These are phyloP conservation scores for Pythium brachiatum DNA, from an alignment of 352 stramenopile species.

Conservation along the genomic window DNA sequence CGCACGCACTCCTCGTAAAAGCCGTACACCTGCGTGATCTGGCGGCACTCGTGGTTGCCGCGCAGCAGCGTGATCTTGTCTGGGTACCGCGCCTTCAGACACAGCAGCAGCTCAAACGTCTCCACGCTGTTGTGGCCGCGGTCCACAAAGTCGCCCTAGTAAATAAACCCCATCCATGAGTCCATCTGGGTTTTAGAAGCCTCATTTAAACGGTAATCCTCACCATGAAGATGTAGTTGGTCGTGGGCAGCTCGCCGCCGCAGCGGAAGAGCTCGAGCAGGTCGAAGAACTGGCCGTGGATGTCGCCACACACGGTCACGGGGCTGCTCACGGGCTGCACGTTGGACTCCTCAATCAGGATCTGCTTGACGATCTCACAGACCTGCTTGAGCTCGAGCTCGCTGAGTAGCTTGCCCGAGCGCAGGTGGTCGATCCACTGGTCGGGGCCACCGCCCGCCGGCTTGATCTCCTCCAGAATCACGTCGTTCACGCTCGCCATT, in stretches of 20 bases:
- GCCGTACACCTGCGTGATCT: constrained; percentile 97
- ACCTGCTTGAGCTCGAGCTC: constrained; percentile 89
- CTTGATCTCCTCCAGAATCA: constrained; percentile 50
- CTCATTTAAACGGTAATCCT: no score
- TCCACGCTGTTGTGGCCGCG: constrained; percentile 89
- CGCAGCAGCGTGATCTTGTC: constrained; percentile 87
- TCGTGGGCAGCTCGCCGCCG: constrained; percentile 79
- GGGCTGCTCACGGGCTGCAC: constrained; percentile 88
- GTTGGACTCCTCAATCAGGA: constrained; percentile 91
- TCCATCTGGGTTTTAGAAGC: neutral
- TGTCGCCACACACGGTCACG: constrained; percentile 88
- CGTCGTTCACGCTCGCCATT: constrained; percentile 66
- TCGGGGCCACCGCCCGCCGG: constrained; percentile 61
- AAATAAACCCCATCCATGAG: neutral
- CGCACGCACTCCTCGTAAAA: constrained; percentile 97
- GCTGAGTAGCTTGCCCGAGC: constrained; percentile 72
- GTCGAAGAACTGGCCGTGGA: constrained; percentile 90
- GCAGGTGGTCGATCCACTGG: constrained; percentile 84
- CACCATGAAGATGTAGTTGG: constrained; percentile 92
- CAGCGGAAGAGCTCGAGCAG: constrained; percentile 86
- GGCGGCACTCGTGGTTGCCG: constrained; percentile 90
- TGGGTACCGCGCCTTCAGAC: constrained; percentile 84
- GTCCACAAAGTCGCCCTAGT: constrained; percentile 89
- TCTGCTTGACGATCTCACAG: constrained; percentile 89
- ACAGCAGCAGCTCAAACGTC: constrained; percentile 87